Percentiles rank a stretch among this genome's conserved stretches.
These are phyloP conservation scores for Stagonosporopsis vannaccii DNA, from an alignment of 2,329 filamentous ascomycete species.

Conservation along the genomic window DNA sequence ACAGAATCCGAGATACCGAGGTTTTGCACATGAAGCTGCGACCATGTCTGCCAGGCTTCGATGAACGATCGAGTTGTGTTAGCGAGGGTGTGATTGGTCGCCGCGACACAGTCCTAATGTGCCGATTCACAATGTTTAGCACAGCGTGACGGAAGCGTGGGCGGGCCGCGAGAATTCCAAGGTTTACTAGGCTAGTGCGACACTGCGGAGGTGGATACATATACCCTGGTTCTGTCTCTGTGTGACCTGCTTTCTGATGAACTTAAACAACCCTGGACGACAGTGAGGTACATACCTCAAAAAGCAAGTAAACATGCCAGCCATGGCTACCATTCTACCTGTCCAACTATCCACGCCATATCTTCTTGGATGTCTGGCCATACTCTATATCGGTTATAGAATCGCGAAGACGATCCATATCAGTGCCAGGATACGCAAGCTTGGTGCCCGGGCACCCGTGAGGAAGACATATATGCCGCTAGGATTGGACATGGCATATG, in stretches of 20 bases:
- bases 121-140: neutral
- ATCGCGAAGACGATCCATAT: constrained; percentile 29
- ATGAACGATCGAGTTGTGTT: neutral
- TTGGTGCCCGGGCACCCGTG: constrained; percentile 56
- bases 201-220: constrained; percentile 9
- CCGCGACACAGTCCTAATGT: neutral
- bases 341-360: constrained; percentile 30
- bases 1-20: constrained; percentile 3
- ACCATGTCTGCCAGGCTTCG: neutral
- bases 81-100: constrained; percentile 2
- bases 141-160: constrained; percentile 2
- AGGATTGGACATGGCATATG: constrained; percentile 70
- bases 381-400: constrained; percentile 31
- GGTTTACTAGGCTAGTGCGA: constrained; percentile 9
- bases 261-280: neutral
- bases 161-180: neutral
- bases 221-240: constrained; percentile 7
- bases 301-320: neutral
- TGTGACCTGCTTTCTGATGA: neutral
- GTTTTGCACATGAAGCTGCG: constrained; percentile 12
- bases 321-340: constrained; percentile 33
- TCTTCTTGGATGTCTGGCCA: constrained; percentile 30
- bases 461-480: constrained; percentile 50
- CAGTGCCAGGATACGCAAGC: constrained; percentile 49
- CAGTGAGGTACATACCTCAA: neutral